Conservation (phyloP, 257 asterid species). For the Thymus quinquecostatus region DNA sequence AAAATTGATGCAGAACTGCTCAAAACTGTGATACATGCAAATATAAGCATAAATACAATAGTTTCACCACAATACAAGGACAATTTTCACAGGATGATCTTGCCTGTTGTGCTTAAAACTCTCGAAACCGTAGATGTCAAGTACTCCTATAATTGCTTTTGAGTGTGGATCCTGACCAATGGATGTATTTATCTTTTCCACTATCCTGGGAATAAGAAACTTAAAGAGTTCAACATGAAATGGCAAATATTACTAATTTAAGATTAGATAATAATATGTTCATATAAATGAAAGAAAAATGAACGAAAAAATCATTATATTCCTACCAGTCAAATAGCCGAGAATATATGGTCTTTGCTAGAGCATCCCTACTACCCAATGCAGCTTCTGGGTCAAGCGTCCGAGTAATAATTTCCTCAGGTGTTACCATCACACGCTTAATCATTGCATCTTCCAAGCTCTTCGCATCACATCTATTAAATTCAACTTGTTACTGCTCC, state of each 20-base stretch:
- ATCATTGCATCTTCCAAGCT: slow-evolving; percentile 95
- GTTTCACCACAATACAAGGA: slow-evolving; percentile 15
- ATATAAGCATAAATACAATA: slow-evolving; percentile 30
- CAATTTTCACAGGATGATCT: slow-evolving; percentile 30
- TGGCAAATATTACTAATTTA: slow-evolving; percentile 20
- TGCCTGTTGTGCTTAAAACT: slow-evolving; percentile 84
- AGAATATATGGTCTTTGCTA: slow-evolving; percentile 87
- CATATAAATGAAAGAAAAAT: slow-evolving; percentile 8
- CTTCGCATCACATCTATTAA: slow-evolving; percentile 85
- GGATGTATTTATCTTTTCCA: slow-evolving; percentile 85
- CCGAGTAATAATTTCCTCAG: slow-evolving; percentile 93
- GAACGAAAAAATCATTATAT: not conserved
- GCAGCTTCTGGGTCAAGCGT: slow-evolving; percentile 97
- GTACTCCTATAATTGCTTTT: slow-evolving; percentile 92
- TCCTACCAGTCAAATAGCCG: slow-evolving; percentile 88
- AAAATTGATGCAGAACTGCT: slow-evolving; percentile 93
- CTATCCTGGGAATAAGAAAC: slow-evolving; percentile 67
- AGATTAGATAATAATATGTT: not conserved
- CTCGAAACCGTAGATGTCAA: slow-evolving; percentile 97
- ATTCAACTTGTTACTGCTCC: slow-evolving; percentile 30
- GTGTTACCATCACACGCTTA: slow-evolving; percentile 98
- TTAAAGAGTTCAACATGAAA: slow-evolving; percentile 28
- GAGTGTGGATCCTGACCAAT: slow-evolving; percentile 99
- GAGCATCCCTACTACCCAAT: slow-evolving; percentile 93
- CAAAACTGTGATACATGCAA: slow-evolving; percentile 56